Base-by-base conservation (phyloP, 768 basidiomycete genomes). In the Suillus hirtellus region DNA sequence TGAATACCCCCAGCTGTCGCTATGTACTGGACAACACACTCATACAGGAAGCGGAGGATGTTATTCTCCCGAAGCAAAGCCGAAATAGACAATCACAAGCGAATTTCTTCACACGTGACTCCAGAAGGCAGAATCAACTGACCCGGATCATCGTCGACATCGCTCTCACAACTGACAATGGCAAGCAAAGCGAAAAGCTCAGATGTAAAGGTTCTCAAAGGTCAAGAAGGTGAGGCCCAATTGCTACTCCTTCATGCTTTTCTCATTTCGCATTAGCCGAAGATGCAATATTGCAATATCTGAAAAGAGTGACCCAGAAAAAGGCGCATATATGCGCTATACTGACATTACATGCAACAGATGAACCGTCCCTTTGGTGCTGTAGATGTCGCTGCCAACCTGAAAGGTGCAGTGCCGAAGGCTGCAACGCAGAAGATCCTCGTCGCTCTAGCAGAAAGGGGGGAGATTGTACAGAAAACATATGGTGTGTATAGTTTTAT, bases 361-460 rank as follows among this genome's bases (percentile, higher is more conserved):
- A 92, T 94, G 86, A 96, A 96, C 75, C 84, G 94, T n/a, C 94
- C 94, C 7, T 96, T 89, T 70, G 94, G 94, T 9, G 93, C 93
- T 64, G 94, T 95, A 42, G 95, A 97, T 72, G 88, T 96, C 6
- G 84, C 91, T 17, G 92, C 94, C 11, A 97, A 97, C 76, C 78
- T 97, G 37, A 96, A 96, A 75, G 92, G 92, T 59, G 89, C 89
- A 11, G 88, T 96, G 5, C 87, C 92, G 8, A 97, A 97, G 72
- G 77, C 92, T 2, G 81, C 88, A 2, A 88, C 89, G 0, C 93
- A 94, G 71, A 97, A 96, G 78, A 90, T 96, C 53, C 81, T 96
- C 15, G 77, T 84, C 2, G 77, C 86, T 1, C 82, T 96, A 19
- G 89, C 95, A n/a, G 95, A 96, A 67, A 93, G 88, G 72, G 92